A percentile compares a stretch with the other conserved stretches of the same genome.
These are phyloP conservation scores for Penicillium goetzii DNA, from an alignment of 495 filamentous ascomycete species.

Conservation along the genomic window DNA sequence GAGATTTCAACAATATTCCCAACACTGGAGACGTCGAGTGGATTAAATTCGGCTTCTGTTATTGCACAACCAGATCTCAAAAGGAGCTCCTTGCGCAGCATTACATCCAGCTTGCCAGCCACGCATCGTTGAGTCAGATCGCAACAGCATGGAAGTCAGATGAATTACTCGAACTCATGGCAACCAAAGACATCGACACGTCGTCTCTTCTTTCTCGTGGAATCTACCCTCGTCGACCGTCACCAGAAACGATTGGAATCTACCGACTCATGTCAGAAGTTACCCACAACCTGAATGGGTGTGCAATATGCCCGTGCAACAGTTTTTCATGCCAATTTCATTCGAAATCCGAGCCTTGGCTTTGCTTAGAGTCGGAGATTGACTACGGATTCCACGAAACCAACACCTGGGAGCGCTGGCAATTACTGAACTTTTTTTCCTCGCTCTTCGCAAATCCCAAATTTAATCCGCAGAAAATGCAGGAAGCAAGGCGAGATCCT, in stretches of 20 bases:
- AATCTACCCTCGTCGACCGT: not conserved
- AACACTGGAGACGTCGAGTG: not conserved
- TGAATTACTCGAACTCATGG: not conserved
- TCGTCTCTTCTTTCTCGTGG: not conserved
- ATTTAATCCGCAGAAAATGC: conserved; percentile 2
- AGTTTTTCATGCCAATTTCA: not conserved
- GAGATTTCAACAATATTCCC: conserved; percentile 1
- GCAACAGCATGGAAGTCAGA: not conserved
- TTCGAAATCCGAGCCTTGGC: not conserved
- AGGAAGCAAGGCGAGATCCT: conserved; percentile 5
- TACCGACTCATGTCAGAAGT: conserved; percentile 8
- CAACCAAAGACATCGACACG: not conserved
- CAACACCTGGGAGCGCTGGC: conserved; percentile 1
- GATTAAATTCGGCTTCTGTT: not conserved
- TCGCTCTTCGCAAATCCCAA: not conserved
- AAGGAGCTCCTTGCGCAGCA: not conserved
- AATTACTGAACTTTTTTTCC: not conserved
- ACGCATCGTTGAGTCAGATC: not conserved
- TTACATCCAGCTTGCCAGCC: not conserved
- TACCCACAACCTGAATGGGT: not conserved
- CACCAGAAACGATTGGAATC: conserved; percentile 1
- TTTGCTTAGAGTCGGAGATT: conserved; percentile 1
- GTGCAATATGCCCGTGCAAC: not conserved
- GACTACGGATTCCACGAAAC: not conserved
- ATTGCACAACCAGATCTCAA: not conserved